phyloP scores from a whole-genome alignment of 805 yeast genomes.

The Wickerhamiella kurtzmanii region DNA sequence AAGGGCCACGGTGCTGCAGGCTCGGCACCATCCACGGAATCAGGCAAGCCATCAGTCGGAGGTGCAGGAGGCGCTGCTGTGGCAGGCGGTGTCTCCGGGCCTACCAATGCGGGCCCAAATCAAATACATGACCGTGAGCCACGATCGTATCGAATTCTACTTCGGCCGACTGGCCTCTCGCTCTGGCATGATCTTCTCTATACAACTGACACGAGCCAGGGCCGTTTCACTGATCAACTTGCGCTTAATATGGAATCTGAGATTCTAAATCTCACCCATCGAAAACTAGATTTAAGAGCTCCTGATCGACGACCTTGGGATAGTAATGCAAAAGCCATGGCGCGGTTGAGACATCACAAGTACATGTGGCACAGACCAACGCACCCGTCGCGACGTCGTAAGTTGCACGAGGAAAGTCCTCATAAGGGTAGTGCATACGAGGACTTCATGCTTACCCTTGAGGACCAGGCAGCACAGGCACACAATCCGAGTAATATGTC shows the following conservation, averaged over 20 bases:
- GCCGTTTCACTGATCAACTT: constrained; percentile 60
- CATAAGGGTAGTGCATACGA: constrained; percentile 81
- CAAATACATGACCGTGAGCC: constrained; percentile 34
- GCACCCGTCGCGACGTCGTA: constrained; percentile 30
- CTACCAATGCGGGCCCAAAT: neutral
- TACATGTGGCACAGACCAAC: constrained; percentile 19
- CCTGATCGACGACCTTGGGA: constrained; percentile 32
- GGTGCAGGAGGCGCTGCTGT: neutral
- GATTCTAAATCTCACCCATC: constrained; percentile 58
- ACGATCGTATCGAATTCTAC: constrained; percentile 59
- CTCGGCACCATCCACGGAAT: too few species aligned
- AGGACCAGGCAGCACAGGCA: constrained; percentile 29
- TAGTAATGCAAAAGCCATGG: constrained; percentile 25
- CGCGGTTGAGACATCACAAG: neutral
- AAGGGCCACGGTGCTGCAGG: too few species aligned
- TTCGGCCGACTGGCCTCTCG: constrained; percentile 69
- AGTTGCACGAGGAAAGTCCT: constrained; percentile 52
- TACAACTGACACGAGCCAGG: constrained; percentile 61
- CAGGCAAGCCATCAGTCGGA: neutral
- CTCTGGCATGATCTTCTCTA: constrained; percentile 73
- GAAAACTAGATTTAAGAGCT: constrained; percentile 63
- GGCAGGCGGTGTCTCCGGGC: too few species aligned
- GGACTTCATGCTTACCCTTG: constrained; percentile 64
- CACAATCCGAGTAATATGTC: constrained; percentile 22
- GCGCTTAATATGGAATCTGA: constrained; percentile 83